Conservation (phyloP, 2,329 filamentous ascomycete genomes). For the Diaporthe caulivora region DNA sequence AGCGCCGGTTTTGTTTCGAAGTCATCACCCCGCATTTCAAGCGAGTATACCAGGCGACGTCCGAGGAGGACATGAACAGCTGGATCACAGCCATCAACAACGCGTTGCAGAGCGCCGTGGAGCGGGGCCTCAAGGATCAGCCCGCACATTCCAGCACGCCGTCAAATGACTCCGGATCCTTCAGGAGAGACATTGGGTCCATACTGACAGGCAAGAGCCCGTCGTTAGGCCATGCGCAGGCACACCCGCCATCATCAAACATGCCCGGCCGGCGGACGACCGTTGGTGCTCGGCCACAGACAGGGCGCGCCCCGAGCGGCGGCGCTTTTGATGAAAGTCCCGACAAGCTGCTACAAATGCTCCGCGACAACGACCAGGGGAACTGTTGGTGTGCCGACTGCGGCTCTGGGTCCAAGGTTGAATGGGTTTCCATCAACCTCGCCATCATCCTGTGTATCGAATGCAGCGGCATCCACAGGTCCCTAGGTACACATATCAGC, state of each 20-base stretch:
- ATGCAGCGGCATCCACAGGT: constrained; percentile 97
- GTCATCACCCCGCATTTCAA: constrained; percentile 98
- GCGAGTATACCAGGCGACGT: constrained; percentile 96
- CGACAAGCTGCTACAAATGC: constrained; percentile 85
- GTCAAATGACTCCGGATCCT: constrained; percentile 63
- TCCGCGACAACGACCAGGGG: constrained; percentile 90
- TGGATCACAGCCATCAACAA: constrained; percentile 99
- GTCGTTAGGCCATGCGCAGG: constrained; percentile 68
- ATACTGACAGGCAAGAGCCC: constrained; percentile 93
- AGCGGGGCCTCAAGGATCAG: constrained; percentile 74
- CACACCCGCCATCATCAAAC: constrained; percentile 60
- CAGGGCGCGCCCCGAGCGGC: constrained; percentile 64
- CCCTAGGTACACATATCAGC: constrained; percentile 95
- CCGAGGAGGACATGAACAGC: constrained; percentile 96
- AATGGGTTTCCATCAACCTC: constrained; percentile 99
- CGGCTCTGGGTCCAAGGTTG: constrained; percentile 89
- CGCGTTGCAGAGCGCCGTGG: constrained; percentile 93
- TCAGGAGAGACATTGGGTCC: constrained; percentile 89
- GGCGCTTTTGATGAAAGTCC: constrained; percentile 84
- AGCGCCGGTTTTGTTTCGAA: constrained; percentile 96
- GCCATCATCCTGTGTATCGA: constrained; percentile 97
- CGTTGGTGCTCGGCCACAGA: constrained; percentile 86
- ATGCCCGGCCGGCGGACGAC: constrained; percentile 87
- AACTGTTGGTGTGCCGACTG: constrained; percentile 97
- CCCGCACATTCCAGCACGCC: constrained; percentile 54